These are phyloP conservation scores for Blastocystis sp. DNA, from an alignment of 352 stramenopile species.

Conservation along the genomic window DNA sequence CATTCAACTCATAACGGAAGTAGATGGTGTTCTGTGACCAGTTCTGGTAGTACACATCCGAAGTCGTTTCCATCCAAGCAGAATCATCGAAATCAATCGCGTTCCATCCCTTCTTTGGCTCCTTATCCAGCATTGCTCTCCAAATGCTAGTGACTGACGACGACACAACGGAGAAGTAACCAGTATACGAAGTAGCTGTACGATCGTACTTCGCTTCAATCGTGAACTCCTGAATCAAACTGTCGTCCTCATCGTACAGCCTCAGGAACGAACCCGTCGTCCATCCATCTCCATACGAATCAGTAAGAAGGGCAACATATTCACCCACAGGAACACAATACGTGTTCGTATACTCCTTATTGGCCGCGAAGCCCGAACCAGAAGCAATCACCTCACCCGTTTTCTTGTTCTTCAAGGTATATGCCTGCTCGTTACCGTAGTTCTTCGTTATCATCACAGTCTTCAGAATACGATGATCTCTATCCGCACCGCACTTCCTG, in stretches of 20 bases:
- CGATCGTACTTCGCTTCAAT: not conserved
- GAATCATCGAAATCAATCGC: not conserved
- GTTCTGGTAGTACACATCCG: not conserved
- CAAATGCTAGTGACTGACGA: not conserved
- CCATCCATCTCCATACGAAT: constrained; percentile 43
- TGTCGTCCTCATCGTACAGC: not conserved
- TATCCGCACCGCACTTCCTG: not conserved
- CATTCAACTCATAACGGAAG: not conserved
- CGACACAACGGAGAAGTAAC: not conserved
- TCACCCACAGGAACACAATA: not conserved
- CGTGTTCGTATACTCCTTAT: not conserved
- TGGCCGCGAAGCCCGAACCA: not conserved
- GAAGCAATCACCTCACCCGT: not conserved
- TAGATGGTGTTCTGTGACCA: constrained; percentile 15
- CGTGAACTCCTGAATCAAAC: constrained; percentile 15
- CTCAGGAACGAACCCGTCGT: not conserved
- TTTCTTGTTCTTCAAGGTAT: not conserved
- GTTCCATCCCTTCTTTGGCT: not conserved
- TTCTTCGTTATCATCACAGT: not conserved
- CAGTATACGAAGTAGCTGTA: not conserved
- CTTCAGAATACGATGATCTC: not conserved
- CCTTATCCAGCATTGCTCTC: not conserved
- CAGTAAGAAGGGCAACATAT: not conserved
- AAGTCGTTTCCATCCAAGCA: not conserved
- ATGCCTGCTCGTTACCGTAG: not conserved